Evolutionary conservation across 2,329 filamentous ascomycete genomes (phyloP), one percentile per base, ranked within the genome.

Genomic region (Aspergillus sp.): DNA sequence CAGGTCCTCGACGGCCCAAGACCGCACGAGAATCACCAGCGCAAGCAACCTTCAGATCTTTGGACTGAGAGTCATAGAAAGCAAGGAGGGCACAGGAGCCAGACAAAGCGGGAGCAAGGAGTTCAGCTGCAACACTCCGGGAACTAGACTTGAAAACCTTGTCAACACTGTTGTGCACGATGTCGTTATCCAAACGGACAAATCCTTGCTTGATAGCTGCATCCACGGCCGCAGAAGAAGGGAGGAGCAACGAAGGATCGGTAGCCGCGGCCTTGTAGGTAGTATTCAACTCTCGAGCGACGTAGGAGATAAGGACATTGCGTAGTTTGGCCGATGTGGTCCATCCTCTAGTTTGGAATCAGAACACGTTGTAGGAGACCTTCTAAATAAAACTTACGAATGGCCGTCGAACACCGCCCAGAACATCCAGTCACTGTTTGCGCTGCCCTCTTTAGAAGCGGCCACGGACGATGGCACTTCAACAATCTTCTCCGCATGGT

Each of bases 391-490:
- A 39, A 79, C 80, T 69, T 74, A 91, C 88, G 88, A 88, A 70
- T 98, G 93, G 0, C 93, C 93, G 64, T 98, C 93, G 68, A 97
- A 98, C 15, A 98, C 90, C 49, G 90, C 93, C 93, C 94, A 98
- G 68, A 98, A 98, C 90, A 97, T 97, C 93, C 93, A 98, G 69
- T 98, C 94, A 52, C 81, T 88, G 50, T 77, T 82, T 15, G 76
- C 55, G 13, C 78, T 76, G 33, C 77, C 70, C 64, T 79, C 71
- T 60, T 79, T 73, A 6, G 75, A 74, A 13, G 77, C 75, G 22
- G 78, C 75, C 35, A 79, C 73, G 44, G 74, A 76, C 46, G 79
- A 78, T 4, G 88, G 86, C 7, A 96, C 82, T 68, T 97, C 88
- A 42, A 98, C 89, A 61, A 97, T 96, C 78, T 95, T 95, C 73